Conservation (phyloP, 805 yeast species). For the Monosporozyma yasuniensis region DNA sequence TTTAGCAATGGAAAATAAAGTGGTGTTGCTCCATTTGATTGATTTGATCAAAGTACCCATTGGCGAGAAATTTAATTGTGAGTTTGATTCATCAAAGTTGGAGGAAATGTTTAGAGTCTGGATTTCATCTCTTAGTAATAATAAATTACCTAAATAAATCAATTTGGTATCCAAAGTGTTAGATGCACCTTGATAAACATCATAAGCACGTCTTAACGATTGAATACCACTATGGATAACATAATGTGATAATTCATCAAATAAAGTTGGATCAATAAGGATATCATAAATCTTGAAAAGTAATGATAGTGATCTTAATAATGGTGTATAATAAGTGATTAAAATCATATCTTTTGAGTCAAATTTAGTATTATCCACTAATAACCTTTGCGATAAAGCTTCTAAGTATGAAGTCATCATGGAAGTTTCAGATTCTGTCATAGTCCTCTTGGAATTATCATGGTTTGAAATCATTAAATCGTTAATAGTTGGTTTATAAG, state of each 20-base stretch:
- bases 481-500: conserved; percentile 56
- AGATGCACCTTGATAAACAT: conserved; percentile 36
- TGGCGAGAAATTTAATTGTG: conserved; percentile 66
- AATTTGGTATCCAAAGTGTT: conserved; percentile 45
- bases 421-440: conserved; percentile 13
- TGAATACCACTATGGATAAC: conserved; percentile 69
- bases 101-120: conserved; percentile 72
- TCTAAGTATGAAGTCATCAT: conserved; percentile 7
- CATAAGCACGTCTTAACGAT: conserved; percentile 49
- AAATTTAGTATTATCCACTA: not conserved
- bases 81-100: conserved; percentile 56
- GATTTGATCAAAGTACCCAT: conserved; percentile 43
- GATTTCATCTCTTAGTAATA: conserved; percentile 61
- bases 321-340: conserved; percentile 54
- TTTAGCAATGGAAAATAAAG: conserved; percentile 9
- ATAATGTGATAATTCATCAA: conserved; percentile 83
- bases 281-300: conserved; percentile 73
- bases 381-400: not conserved
- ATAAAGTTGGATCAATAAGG: conserved; percentile 57
- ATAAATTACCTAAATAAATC: conserved; percentile 61
- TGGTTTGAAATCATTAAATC: conserved; percentile 56
- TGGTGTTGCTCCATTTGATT: conserved; percentile 22
- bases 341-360: not conserved
- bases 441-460: conserved; percentile 13
- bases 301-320: conserved; percentile 57